Evolutionary conservation across 805 yeast genomes (phyloP).

Genomic region (Myxozyma melibiosi): DNA sequence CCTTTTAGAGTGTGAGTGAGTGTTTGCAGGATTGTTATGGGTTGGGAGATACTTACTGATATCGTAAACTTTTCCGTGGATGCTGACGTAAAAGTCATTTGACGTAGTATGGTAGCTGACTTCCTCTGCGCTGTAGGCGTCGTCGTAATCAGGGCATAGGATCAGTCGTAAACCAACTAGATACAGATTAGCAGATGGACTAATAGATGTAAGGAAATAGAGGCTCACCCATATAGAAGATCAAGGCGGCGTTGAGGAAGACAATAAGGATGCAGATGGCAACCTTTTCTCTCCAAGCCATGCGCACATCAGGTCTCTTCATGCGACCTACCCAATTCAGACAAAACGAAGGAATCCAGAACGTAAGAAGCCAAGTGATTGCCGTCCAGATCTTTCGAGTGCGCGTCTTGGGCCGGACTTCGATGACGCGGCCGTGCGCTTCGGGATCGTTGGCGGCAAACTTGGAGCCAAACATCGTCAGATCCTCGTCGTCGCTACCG

Average conservation of each 20-base stretch:
- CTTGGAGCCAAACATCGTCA: conserved; percentile 30
- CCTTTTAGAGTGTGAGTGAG: background rate
- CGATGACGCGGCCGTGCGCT: conserved; percentile 39
- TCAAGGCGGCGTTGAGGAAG: conserved; percentile 44
- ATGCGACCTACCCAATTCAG: conserved; percentile 43
- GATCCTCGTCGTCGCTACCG: conserved; percentile 18
- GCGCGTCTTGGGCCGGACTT: conserved; percentile 39
- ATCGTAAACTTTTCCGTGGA: conserved; percentile 47
- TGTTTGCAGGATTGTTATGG: background rate
- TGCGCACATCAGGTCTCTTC: conserved; percentile 46
- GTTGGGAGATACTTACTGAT: conserved; percentile 36
- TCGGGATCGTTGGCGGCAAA: conserved; percentile 40
- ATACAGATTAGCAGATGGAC: background rate
- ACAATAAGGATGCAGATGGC: conserved; percentile 44
- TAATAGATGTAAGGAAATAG: background rate
- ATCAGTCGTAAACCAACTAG: conserved; percentile 42
- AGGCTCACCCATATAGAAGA: conserved; percentile 46
- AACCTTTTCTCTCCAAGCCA: conserved; percentile 50
- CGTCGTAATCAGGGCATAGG: conserved; percentile 47
- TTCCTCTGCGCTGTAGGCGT: conserved; percentile 46
- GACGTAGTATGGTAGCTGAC: conserved; percentile 44
- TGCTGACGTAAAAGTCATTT: conserved; percentile 44
- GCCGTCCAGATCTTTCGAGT: conserved; percentile 44
- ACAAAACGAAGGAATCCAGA: conserved; percentile 47
- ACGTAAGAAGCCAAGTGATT: conserved; percentile 47